phyloP scores from a whole-genome alignment of 2,329 filamentous ascomycete species.

The Fusarium sp. region DNA sequence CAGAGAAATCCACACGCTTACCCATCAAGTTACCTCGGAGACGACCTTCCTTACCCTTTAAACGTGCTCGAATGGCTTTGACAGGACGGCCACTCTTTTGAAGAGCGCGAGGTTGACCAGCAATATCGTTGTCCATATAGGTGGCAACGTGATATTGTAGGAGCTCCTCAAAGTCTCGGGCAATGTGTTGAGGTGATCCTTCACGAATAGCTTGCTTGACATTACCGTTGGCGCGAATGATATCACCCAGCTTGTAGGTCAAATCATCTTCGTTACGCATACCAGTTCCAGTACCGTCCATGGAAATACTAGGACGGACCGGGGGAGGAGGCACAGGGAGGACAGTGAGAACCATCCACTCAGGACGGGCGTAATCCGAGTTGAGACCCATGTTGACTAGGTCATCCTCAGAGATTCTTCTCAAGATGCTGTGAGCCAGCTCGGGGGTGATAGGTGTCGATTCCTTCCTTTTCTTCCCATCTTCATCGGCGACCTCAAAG shows the following conservation, averaged over 20 bases:
- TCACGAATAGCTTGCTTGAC: slow-evolving; percentile 91
- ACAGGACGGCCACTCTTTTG: slow-evolving; percentile 98
- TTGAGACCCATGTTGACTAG: slow-evolving; percentile 91
- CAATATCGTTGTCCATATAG: slow-evolving; percentile 99
- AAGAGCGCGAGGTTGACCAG: slow-evolving; percentile 90
- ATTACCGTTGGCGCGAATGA: slow-evolving; percentile 96
- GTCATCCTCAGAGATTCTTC: slow-evolving; percentile 84
- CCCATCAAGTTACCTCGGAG: slow-evolving; percentile 99
- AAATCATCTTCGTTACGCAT: slow-evolving; percentile 98
- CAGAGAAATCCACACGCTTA: slow-evolving; percentile 99
- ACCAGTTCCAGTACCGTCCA: slow-evolving; percentile 92
- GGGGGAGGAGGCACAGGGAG: slow-evolving; percentile 95
- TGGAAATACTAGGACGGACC: slow-evolving; percentile 95
- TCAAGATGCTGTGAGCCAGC: slow-evolving; percentile 87
- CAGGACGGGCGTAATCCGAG: slow-evolving; percentile 92
- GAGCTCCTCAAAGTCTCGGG: slow-evolving; percentile 89
- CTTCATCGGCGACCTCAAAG: slow-evolving; percentile 80
- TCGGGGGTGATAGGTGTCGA: slow-evolving; percentile 86
- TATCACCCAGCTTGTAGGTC: slow-evolving; percentile 98
- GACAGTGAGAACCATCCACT: slow-evolving; percentile 98
- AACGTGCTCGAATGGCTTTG: slow-evolving; percentile 94
- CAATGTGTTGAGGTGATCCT: slow-evolving; percentile 91
- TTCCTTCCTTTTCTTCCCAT: slow-evolving; percentile 77
- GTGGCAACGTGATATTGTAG: slow-evolving; percentile 98
- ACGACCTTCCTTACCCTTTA: slow-evolving; percentile 99